Evolutionary conservation across 345 rosid genomes (phyloP).

Genomic region (Eutrema yunnanense): DNA sequence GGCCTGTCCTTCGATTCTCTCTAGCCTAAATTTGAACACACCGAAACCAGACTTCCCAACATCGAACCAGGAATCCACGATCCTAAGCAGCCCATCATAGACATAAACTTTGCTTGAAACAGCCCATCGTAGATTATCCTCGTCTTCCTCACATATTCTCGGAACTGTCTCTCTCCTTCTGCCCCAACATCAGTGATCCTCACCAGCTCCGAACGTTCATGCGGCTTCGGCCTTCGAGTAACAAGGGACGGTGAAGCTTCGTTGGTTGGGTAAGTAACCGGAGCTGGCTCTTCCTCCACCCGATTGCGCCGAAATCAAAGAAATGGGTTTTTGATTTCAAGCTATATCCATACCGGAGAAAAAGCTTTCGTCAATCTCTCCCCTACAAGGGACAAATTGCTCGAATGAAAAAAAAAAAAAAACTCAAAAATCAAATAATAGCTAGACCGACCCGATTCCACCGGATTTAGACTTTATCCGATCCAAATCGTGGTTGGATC

Average conservation of each 20-base stretch:
- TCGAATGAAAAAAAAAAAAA: too few relatives aligned
- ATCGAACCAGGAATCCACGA: conserved; percentile 83
- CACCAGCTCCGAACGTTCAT: conserved; percentile 66
- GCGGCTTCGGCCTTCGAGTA: conserved; percentile 21
- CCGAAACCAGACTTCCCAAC: conserved; percentile 90
- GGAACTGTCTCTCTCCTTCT: conserved; percentile 51
- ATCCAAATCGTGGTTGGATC: too few relatives aligned
- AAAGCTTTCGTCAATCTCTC: not conserved
- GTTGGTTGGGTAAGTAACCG: not conserved
- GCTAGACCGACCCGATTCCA: too few relatives aligned
- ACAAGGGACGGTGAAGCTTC: conserved; percentile 15
- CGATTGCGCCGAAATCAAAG: conserved; percentile 44
- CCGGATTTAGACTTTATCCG: too few relatives aligned
- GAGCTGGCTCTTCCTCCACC: conserved; percentile 18
- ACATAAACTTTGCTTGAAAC: conserved; percentile 59
- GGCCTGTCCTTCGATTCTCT: conserved; percentile 72
- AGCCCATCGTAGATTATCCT: conserved; percentile 51
- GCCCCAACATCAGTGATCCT: conserved; percentile 60
- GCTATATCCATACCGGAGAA: not conserved
- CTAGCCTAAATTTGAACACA: conserved; percentile 64
- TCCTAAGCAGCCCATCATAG: conserved; percentile 81
- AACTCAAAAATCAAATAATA: too few relatives aligned
- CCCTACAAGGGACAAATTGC: too few relatives aligned
- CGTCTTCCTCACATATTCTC: conserved; percentile 55
- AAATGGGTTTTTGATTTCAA: not conserved